phyloP scores from a whole-genome alignment of 768 basidiomycete species.

The Mycena floridula region DNA sequence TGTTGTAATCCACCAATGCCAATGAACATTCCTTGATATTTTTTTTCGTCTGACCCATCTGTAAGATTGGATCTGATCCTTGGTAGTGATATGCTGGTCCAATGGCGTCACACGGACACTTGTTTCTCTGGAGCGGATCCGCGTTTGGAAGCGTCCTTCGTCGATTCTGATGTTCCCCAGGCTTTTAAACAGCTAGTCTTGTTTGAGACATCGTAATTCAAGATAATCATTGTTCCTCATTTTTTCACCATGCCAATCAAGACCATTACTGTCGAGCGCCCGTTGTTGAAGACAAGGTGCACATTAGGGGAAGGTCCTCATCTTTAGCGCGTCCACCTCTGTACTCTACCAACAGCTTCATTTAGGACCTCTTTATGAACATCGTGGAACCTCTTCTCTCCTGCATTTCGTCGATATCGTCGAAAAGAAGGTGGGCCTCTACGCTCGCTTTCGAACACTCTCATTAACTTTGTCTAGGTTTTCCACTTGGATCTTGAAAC shows the following conservation, averaged over 20 bases:
- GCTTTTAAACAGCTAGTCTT: no score
- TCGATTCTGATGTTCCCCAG: no score
- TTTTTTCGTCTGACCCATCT: conserved; percentile 2
- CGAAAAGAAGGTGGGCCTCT: conserved; percentile 37
- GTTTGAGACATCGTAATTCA: no score
- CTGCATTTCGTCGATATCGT: conserved; percentile 69
- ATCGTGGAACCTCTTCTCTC: conserved; percentile 35
- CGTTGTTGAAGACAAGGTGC: conserved; percentile 49
- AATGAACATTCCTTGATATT: not conserved
- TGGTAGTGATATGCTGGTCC: no score
- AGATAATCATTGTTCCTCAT: no score
- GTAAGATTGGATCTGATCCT: conserved; percentile 4
- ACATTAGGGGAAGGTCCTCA: conserved; percentile 55
- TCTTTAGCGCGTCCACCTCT: conserved; percentile 5
- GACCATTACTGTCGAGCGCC: conserved; percentile 35
- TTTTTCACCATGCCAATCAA: conserved; percentile 1
- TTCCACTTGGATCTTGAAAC: conserved; percentile 42
- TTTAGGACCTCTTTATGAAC: conserved; percentile 61
- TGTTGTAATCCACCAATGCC: not conserved
- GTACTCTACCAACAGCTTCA: conserved; percentile 13
- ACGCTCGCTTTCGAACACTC: not conserved
- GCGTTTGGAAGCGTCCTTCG: no score
- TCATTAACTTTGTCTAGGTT: conserved; percentile 28
- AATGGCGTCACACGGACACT: no score
- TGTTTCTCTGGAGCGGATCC: no score